phyloP scores from a whole-genome alignment of 129 eudicot genomes.

The Calendula officinalis region DNA sequence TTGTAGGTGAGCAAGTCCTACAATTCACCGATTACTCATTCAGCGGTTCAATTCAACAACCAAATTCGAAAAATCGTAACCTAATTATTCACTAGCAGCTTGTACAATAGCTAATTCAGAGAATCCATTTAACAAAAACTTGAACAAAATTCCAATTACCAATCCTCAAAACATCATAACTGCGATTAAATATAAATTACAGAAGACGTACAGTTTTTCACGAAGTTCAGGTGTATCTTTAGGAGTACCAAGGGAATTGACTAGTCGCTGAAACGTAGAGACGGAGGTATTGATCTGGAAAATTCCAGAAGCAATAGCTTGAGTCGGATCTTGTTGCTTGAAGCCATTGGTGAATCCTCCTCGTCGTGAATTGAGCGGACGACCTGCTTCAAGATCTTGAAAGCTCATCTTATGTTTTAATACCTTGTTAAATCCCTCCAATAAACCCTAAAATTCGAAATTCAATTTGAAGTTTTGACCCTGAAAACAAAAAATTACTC shows the following conservation, averaged over 20 bases:
- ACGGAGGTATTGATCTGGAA: slow-evolving; percentile 94
- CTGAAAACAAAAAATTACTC: neutral
- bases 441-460: slow-evolving; percentile 20
- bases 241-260: slow-evolving; percentile 91
- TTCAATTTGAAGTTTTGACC: neutral
- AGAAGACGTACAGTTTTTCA: slow-evolving; percentile 60
- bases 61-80: neutral
- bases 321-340: slow-evolving; percentile 78
- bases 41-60: neutral
- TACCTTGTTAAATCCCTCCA: neutral
- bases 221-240: slow-evolving; percentile 98
- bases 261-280: slow-evolving; percentile 82
- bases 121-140: neutral
- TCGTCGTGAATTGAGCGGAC: slow-evolving; percentile 41
- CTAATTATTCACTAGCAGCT: neutral
- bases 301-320: slow-evolving; percentile 90
- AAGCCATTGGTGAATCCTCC: slow-evolving; percentile 47
- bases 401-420: slow-evolving; percentile 58
- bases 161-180: neutral
- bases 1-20: neutral
- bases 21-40: slow-evolving; percentile 8
- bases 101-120: neutral
- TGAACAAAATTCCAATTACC: neutral
- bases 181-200: neutral
- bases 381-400: slow-evolving; percentile 94